These are phyloP conservation scores for Gliomastix tumulicola DNA, from an alignment of 2,329 filamentous ascomycete genomes.

Conservation along the genomic window DNA sequence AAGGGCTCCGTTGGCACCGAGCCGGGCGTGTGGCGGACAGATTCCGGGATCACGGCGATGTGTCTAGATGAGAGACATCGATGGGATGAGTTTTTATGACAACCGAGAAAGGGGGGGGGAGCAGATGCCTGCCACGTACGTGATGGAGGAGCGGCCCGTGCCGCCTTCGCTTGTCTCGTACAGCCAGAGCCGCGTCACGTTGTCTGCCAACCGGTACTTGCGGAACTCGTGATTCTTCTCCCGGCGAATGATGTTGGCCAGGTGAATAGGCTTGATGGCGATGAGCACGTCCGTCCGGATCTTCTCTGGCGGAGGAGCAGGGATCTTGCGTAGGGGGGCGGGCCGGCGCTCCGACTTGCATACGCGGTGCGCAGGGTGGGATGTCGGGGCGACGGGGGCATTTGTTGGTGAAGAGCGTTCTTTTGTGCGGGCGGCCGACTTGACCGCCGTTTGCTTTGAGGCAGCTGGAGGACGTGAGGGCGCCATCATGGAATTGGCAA, in stretches of 20 bases:
- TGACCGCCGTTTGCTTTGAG: too few species aligned
- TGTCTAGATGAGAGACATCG: not conserved
- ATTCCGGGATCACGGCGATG: conserved; percentile 3
- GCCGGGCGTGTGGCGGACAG: conserved; percentile 7
- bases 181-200: conserved; percentile 15
- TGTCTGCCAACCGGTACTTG: conserved; percentile 14
- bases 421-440: too few species aligned
- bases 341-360: too few species aligned
- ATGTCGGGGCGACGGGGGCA: too few species aligned
- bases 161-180: conserved; percentile 12
- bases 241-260: conserved; percentile 35
- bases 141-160: conserved; percentile 13
- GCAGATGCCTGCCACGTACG: too few species aligned
- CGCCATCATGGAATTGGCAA: too few species aligned
- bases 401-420: too few species aligned
- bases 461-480: too few species aligned
- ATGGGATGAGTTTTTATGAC: not conserved
- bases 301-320: conserved; percentile 43
- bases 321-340: too few species aligned
- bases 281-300: conserved; percentile 12
- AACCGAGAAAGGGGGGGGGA: not conserved
- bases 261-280: conserved; percentile 18
- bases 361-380: too few species aligned
- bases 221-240: conserved; percentile 47
- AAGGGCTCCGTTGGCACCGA: conserved; percentile 9